Evolutionary conservation across 495 filamentous ascomycete genomes (phyloP).

Genomic region (Penicillium antarcticum): DNA sequence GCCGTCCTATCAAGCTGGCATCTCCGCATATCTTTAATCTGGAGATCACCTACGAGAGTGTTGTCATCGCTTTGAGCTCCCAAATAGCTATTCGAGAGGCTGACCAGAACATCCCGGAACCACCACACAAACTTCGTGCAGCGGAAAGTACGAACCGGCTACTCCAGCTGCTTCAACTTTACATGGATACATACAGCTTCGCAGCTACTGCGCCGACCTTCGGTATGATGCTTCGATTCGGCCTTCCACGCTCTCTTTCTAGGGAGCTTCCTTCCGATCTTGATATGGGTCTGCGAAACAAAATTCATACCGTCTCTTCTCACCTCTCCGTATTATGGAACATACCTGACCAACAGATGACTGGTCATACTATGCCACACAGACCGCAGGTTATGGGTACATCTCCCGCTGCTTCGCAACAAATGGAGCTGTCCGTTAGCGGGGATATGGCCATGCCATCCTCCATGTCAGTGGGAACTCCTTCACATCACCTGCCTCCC

Average conservation of each 20-base stretch:
- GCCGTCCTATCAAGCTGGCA: slow-evolving; percentile 17
- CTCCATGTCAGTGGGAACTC: background rate
- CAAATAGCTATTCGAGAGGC: slow-evolving; percentile 28
- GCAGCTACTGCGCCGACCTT: slow-evolving; percentile 36
- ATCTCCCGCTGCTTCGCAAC: slow-evolving; percentile 12
- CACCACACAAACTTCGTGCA: slow-evolving; percentile 22
- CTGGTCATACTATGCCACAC: background rate
- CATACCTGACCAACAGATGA: slow-evolving; percentile 8
- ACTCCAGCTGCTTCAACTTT: slow-evolving; percentile 30
- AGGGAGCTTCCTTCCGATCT: slow-evolving; percentile 18
- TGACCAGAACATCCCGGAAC: slow-evolving; percentile 21
- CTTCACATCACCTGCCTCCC: slow-evolving; percentile 10
- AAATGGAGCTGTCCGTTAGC: slow-evolving; percentile 1
- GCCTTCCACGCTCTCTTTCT: slow-evolving; percentile 12
- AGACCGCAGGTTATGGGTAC: background rate
- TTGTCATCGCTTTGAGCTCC: slow-evolving; percentile 25
- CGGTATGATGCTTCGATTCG: slow-evolving; percentile 30
- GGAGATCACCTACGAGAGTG: slow-evolving; percentile 39
- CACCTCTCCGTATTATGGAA: slow-evolving; percentile 35
- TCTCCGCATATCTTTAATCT: slow-evolving; percentile 41
- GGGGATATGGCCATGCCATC: slow-evolving; percentile 7
- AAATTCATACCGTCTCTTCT: slow-evolving; percentile 28
- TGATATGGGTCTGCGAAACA: slow-evolving; percentile 28
- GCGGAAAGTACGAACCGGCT: slow-evolving; percentile 34
- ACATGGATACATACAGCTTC: slow-evolving; percentile 39